These are phyloP conservation scores for Eragrostis curvula DNA, from an alignment of 176 grass and related monocot genomes.

Conservation along the genomic window DNA sequence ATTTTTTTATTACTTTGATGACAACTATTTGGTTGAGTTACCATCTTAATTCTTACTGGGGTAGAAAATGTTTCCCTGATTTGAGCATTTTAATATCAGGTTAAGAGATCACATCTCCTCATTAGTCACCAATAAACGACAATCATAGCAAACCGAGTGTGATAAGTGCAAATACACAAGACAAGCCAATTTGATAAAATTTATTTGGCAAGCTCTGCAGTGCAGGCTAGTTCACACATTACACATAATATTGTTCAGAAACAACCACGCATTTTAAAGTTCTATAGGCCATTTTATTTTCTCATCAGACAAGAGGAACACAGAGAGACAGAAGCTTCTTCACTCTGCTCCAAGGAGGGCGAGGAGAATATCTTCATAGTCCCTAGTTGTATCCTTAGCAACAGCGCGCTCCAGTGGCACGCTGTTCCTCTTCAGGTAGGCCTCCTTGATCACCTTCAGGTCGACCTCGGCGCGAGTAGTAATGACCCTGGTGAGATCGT, in stretches of 20 bases:
- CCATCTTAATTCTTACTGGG: not conserved
- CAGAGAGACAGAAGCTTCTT: not conserved
- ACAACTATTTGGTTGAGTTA: not conserved
- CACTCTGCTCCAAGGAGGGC: slow-evolving; percentile 70
- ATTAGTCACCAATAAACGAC: not conserved
- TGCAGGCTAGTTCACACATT: slow-evolving; percentile 12
- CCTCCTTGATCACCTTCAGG: slow-evolving; percentile 74
- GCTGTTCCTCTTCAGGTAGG: slow-evolving; percentile 91
- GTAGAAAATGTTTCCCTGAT: not conserved
- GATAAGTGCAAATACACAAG: not conserved
- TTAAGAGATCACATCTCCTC: not conserved
- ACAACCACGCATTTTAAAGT: slow-evolving; percentile 8
- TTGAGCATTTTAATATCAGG: not conserved
- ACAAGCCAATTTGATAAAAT: not conserved
- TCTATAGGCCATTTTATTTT: slow-evolving; percentile 20
- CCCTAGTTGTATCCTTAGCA: slow-evolving; percentile 73
- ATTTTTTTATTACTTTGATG: not conserved
- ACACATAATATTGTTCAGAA: slow-evolving; percentile 34
- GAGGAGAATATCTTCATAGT: slow-evolving; percentile 76
- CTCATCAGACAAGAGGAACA: slow-evolving; percentile 15
- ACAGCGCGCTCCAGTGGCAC: slow-evolving; percentile 66
- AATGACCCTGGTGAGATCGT: slow-evolving; percentile 78
- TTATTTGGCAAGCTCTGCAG: slow-evolving; percentile 25
- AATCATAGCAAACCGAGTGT: not conserved
- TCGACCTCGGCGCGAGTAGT: slow-evolving; percentile 75